Evolutionary conservation across 1,139 yeast species (phyloP).

Genomic region (Zygosaccharomyces sapae): DNA sequence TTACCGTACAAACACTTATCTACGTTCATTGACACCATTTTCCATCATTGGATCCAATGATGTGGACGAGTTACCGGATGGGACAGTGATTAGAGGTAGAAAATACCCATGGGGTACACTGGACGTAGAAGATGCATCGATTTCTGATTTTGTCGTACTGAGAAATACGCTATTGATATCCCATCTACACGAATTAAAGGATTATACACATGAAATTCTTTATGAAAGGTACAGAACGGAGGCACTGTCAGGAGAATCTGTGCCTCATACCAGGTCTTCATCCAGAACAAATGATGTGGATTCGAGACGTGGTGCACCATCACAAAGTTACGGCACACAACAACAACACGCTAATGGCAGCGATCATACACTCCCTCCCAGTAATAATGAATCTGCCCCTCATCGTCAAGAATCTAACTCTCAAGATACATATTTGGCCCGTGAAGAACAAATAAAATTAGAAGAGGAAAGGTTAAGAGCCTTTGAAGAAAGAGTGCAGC

Average conservation of each 20-base stretch:
- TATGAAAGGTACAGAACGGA: constrained; percentile 93
- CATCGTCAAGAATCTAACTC: constrained; percentile 10
- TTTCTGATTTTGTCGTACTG: constrained; percentile 79
- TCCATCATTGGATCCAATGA: constrained; percentile 78
- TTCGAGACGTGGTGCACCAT: constrained; percentile 17
- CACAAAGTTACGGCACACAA: constrained; percentile 9
- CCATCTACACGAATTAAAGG: constrained; percentile 91
- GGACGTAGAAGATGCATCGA: constrained; percentile 79
- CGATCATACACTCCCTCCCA: constrained; percentile 3
- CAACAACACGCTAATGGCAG: constrained; percentile 4
- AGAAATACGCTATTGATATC: constrained; percentile 82
- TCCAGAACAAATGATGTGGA: constrained; percentile 10
- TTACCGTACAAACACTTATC: constrained; percentile 71
- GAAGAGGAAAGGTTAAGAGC: constrained; percentile 77
- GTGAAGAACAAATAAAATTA: constrained; percentile 75
- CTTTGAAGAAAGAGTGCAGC: constrained; percentile 83
- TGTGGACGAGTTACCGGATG: constrained; percentile 51
- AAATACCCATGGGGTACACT: constrained; percentile 93
- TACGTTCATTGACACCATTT: constrained; percentile 78
- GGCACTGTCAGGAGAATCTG: constrained; percentile 56
- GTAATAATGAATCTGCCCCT: constrained; percentile 7
- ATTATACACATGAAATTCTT: constrained; percentile 83
- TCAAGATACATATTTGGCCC: constrained; percentile 51
- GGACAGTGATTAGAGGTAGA: constrained; percentile 68
- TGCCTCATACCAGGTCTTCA: constrained; percentile 17